Conservation (phyloP, 805 yeast species). For the Candida palmyrensis region DNA sequence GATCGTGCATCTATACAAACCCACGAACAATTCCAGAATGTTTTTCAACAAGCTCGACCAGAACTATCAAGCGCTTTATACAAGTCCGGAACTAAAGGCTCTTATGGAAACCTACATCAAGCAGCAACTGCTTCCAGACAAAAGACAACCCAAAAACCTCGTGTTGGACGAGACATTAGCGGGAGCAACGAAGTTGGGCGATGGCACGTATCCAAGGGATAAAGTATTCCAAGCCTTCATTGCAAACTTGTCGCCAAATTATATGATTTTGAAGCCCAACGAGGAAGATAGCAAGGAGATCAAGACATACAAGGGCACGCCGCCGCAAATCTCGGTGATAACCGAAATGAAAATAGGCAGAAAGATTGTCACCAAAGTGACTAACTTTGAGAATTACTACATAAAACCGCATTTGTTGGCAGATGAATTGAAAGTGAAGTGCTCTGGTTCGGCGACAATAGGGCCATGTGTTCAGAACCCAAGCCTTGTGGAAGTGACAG, state of each 20-base stretch:
- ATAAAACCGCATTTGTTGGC: conserved; percentile 64
- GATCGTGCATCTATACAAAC: conserved; percentile 48
- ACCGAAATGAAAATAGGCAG: conserved; percentile 80
- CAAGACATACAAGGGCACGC: conserved; percentile 52
- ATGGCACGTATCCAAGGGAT: conserved; percentile 35
- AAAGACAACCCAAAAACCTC: conserved; percentile 49
- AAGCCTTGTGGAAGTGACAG: conserved; percentile 61
- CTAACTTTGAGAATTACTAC: conserved; percentile 62
- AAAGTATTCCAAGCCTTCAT: conserved; percentile 40
- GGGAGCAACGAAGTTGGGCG: conserved; percentile 30
- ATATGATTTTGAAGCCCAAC: conserved; percentile 44
- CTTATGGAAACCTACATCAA: conserved; percentile 54
- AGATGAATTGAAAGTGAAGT: conserved; percentile 63
- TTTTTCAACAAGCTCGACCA: conserved; percentile 41
- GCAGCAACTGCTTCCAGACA: conserved; percentile 44
- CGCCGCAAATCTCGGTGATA: conserved; percentile 61
- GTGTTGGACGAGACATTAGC: conserved; percentile 50
- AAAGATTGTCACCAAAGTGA: conserved; percentile 69
- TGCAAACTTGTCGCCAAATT: conserved; percentile 45
- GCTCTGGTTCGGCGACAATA: conserved; percentile 85
- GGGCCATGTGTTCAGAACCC: conserved; percentile 55
- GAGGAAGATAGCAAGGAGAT: conserved; percentile 23
- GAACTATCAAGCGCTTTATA: conserved; percentile 39
- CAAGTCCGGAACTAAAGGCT: conserved; percentile 48
- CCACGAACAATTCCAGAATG: conserved; percentile 44